Evolutionary conservation across 2,329 filamentous ascomycete species (phyloP), one percentile per base, ranked within the genome.

Genomic region (Monascus ruber): DNA sequence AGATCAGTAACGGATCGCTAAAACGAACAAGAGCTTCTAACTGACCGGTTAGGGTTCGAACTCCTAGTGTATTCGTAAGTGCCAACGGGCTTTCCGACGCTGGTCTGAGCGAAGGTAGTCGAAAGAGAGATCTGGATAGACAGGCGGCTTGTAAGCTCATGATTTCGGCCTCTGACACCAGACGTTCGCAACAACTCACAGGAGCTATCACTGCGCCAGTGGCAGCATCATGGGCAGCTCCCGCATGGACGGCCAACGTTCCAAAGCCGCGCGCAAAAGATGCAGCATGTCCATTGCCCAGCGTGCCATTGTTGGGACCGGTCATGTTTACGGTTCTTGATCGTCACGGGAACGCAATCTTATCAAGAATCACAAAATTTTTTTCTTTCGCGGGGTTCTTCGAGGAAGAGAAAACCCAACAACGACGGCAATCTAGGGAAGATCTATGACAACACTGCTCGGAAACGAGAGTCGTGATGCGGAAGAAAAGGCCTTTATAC

Each of bases 121-220:
- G 88, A 94, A 24, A 98, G 78, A 6, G 89, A 95, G 62, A 98
- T 95, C 72, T 78, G n/a, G 5, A 47, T 25, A 36, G 27, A 40
- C 26, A 8, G 24, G 34, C 46, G 26, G 17, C 17, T 17, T 17
- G 17, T 39, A 40, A 52, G 43, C 39, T 45, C 17, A 33, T 34
- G 41, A 25, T 26, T 41, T 43, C 38, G 11, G 17, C 7, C 26
- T 27, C 24, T n/a, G 37, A 11, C 34, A 28, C 24, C 10, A 39
- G 11, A 7, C 6, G 9, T 8, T 26, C 31, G 9, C 26, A 25
- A 7, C 9, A 32, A 55, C 70, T 47, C 58, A 78, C 75, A 52
- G 91, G 70, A 66, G 91, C 86, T 61, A 98, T 98, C 54, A 98
- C 91, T 50, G 91, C 91, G 47, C 91, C 91, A 24, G 89, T 98